These are phyloP conservation scores for Sicyos baderoa DNA, from an alignment of 306 rosid genomes.

Conservation along the genomic window DNA sequence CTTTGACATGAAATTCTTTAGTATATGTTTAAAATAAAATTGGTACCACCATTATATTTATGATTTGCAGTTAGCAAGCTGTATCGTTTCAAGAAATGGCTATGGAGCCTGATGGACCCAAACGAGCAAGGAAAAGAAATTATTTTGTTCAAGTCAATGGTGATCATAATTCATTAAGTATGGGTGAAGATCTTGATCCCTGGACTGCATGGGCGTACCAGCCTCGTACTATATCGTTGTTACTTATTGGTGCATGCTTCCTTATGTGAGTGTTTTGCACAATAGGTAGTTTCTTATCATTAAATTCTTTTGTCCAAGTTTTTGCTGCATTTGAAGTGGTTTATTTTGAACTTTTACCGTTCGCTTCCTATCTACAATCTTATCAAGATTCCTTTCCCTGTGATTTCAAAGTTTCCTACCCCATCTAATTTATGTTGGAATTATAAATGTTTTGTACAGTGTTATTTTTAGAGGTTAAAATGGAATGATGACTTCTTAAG, in stretches of 20 bases:
- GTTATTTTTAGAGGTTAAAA: not conserved
- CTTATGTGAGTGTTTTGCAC: constrained; percentile 69
- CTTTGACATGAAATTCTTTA: not conserved
- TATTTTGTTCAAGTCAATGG: constrained; percentile 54
- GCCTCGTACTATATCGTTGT: constrained; percentile 91
- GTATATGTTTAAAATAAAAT: not conserved
- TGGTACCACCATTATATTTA: constrained; percentile 25
- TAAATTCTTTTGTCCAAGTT: constrained; percentile 4
- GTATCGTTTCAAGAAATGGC: constrained; percentile 20
- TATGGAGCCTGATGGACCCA: constrained; percentile 70
- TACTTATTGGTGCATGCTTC: constrained; percentile 90
- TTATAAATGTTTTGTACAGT: not conserved
- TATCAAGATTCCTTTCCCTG: not conserved
- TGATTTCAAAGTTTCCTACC: constrained; percentile 5
- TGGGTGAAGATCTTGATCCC: constrained; percentile 82
- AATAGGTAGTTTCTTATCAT: constrained; percentile 16
- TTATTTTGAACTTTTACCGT: not conserved
- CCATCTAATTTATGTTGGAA: not conserved
- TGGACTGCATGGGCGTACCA: constrained; percentile 99
- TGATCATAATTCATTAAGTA: constrained; percentile 31
- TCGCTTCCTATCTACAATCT: constrained; percentile 1
- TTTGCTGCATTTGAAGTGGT: not conserved
- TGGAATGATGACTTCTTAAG: not conserved
- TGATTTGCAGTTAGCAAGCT: constrained; percentile 35
- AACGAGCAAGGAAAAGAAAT: constrained; percentile 48